phyloP scores from a whole-genome alignment of 768 basidiomycete species.

The Rhizopogon roseolus region DNA sequence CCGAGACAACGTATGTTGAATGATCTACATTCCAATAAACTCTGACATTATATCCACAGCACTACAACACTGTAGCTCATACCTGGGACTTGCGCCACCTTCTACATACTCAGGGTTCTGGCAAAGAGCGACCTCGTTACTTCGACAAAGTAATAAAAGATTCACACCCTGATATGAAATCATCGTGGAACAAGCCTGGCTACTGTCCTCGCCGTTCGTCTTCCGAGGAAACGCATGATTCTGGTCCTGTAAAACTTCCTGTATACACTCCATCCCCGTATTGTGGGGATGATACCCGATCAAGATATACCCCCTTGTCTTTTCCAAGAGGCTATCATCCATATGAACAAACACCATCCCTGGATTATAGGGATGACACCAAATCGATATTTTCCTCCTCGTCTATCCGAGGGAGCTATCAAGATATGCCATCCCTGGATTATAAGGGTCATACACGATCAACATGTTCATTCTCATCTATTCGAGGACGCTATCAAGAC shows the following conservation, averaged over 20 bases:
- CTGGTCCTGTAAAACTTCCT: constrained; percentile 14
- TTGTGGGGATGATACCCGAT: constrained; percentile 10
- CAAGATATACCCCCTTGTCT: constrained; percentile 13
- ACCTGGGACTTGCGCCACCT: constrained; percentile 20
- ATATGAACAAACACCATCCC: background rate
- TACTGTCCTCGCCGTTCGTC: constrained; percentile 22
- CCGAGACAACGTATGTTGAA: constrained; percentile 12
- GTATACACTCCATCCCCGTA: constrained; percentile 12
- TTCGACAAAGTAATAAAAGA: constrained; percentile 8
- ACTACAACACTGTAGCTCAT: constrained; percentile 25
- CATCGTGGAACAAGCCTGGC: constrained; percentile 15
- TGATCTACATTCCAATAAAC: background rate
- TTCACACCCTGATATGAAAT: constrained; percentile 19
- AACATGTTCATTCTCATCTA: constrained; percentile 12
- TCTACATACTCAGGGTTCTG: constrained; percentile 6
- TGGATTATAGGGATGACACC: too few species aligned
- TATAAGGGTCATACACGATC: constrained; percentile 12
- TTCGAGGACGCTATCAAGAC: constrained; percentile 3
- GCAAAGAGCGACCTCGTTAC: constrained; percentile 13
- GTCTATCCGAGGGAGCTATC: background rate
- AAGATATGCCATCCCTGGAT: constrained; percentile 13
- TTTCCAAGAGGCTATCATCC: constrained; percentile 12
- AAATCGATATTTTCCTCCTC: too few species aligned
- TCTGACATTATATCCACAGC: constrained; percentile 9
- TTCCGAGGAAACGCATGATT: constrained; percentile 19